A percentile compares a stretch with the other conserved stretches of the same genome.
phyloP scores from a whole-genome alignment of 108 stramenopile species.

The Cyclotella distinguenda region DNA sequence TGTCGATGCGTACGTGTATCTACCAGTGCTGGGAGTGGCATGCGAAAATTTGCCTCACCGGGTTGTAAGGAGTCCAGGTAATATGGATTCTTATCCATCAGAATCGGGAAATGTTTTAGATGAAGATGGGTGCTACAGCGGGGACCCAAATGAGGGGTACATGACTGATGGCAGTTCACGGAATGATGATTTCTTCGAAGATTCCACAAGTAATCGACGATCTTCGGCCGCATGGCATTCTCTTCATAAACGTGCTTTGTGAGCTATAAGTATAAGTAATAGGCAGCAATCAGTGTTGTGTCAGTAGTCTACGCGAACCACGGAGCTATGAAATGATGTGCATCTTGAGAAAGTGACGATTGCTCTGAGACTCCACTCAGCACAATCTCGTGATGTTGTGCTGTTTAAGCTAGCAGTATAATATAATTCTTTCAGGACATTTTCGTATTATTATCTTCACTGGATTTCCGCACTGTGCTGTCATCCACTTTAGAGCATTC shows the following conservation, averaged over 20 bases:
- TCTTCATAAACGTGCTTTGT: constrained; percentile 35
- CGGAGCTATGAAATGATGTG: no score
- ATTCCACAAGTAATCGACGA: constrained; percentile 11
- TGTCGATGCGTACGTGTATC: constrained; percentile 95
- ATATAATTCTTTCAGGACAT: no score
- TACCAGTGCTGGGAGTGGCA: constrained; percentile 80
- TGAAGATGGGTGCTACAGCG: constrained; percentile 27
- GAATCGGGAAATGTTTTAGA: constrained; percentile 8
- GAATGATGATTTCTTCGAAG: constrained; percentile 38
- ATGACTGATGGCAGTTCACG: constrained; percentile 21
- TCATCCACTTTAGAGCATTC: no score
- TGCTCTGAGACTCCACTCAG: no score
- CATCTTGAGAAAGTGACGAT: not conserved
- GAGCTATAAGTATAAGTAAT: constrained; percentile 16
- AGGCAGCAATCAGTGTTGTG: no score
- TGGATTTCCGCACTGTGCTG: no score
- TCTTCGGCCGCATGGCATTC: constrained; percentile 18
- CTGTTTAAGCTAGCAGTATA: no score
- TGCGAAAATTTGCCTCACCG: constrained; percentile 84
- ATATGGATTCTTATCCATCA: constrained; percentile 52
- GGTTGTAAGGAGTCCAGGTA: constrained; percentile 76
- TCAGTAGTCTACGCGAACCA: no score
- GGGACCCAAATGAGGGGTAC: constrained; percentile 14
- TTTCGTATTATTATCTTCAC: no score
- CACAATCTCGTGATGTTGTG: no score